Conservation (phyloP, 805 yeast species). For the Yarrowia divulgata region DNA sequence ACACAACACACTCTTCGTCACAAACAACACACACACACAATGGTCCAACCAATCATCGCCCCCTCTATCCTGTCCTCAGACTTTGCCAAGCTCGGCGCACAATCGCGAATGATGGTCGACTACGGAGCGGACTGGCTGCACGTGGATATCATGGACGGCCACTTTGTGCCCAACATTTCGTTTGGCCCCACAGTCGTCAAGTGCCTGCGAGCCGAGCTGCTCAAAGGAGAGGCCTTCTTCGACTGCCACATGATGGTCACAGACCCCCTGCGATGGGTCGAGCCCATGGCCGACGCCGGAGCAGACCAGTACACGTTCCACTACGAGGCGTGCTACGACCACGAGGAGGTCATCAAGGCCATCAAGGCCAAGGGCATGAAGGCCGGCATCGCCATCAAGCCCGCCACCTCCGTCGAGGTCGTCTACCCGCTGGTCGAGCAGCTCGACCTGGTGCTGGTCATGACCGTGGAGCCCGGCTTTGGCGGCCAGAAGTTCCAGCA, state of each 20-base stretch:
- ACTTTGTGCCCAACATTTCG: slow-evolving; percentile 95
- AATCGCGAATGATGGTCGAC: slow-evolving; percentile 79
- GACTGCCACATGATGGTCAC: slow-evolving; percentile 99
- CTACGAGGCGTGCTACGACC: slow-evolving; percentile 81
- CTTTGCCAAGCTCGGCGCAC: slow-evolving; percentile 86
- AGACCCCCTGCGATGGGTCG: slow-evolving; percentile 91
- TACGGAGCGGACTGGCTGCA: slow-evolving; percentile 96
- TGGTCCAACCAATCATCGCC: slow-evolving; percentile 61
- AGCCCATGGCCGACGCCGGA: slow-evolving; percentile 88
- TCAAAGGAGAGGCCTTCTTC: slow-evolving; percentile 70
- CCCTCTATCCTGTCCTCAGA: slow-evolving; percentile 92
- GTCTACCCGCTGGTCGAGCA: slow-evolving; percentile 75
- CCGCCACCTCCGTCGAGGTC: slow-evolving; percentile 87
- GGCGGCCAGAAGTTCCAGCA: slow-evolving; percentile 98
- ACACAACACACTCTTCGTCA: not conserved
- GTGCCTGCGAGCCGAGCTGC: slow-evolving; percentile 77
- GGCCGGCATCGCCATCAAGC: slow-evolving; percentile 94
- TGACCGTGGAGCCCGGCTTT: slow-evolving; percentile 99
- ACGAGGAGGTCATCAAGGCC: slow-evolving; percentile 71
- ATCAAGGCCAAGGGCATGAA: slow-evolving; percentile 84
- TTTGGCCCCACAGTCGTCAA: slow-evolving; percentile 90
- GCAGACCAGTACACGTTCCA: slow-evolving; percentile 97
- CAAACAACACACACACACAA: slow-evolving; percentile 17
- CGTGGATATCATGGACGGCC: slow-evolving; percentile 98
- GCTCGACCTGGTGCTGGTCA: slow-evolving; percentile 92